A percentile compares a stretch with the other conserved stretches of the same genome.
Evolutionary conservation across 2,329 filamentous ascomycete genomes (phyloP).

Genomic region (Botrytis aclada): DNA sequence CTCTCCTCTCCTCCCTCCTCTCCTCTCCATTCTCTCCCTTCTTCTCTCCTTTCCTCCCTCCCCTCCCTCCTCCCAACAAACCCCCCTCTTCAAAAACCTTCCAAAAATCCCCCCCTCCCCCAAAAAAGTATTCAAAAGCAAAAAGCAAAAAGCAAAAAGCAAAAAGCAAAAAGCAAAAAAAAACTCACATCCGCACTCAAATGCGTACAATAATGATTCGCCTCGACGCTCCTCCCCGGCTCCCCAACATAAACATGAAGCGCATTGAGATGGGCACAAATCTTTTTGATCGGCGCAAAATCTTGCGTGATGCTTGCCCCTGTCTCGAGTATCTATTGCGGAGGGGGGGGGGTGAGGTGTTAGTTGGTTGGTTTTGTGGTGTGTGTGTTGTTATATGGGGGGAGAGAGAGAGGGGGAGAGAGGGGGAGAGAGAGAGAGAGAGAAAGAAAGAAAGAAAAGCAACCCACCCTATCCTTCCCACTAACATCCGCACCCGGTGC

Average conservation of each 20-base stretch:
- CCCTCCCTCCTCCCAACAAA: too few species aligned
- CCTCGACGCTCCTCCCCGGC: slow-evolving; percentile 64
- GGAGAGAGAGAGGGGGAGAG: too few species aligned
- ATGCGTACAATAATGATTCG: slow-evolving; percentile 84
- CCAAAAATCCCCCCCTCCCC: too few species aligned
- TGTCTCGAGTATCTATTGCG: slow-evolving; percentile 39
- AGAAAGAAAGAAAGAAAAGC: rapidly evolving
- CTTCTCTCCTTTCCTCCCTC: background rate
- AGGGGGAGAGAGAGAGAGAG: too few species aligned
- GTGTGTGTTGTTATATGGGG: too few species aligned
- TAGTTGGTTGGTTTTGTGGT: too few species aligned
- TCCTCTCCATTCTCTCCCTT: too few species aligned
- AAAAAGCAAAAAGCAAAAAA: slow-evolving; percentile 49
- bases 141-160: too few species aligned
- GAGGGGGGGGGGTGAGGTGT: too few species aligned
- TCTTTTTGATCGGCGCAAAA: slow-evolving; percentile 67
- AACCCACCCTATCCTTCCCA: background rate
- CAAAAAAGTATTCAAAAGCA: slow-evolving; percentile 24
- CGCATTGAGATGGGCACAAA: slow-evolving; percentile 79
- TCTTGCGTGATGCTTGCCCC: slow-evolving; percentile 48
- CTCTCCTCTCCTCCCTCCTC: rapidly evolving
- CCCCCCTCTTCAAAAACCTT: too few species aligned
- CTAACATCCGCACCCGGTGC: background rate
- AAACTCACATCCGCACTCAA: slow-evolving; percentile 66
- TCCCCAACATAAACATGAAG: slow-evolving; percentile 68